These are phyloP conservation scores for Curvularia spicifera DNA, from an alignment of 2,329 filamentous ascomycete genomes.

Conservation along the genomic window DNA sequence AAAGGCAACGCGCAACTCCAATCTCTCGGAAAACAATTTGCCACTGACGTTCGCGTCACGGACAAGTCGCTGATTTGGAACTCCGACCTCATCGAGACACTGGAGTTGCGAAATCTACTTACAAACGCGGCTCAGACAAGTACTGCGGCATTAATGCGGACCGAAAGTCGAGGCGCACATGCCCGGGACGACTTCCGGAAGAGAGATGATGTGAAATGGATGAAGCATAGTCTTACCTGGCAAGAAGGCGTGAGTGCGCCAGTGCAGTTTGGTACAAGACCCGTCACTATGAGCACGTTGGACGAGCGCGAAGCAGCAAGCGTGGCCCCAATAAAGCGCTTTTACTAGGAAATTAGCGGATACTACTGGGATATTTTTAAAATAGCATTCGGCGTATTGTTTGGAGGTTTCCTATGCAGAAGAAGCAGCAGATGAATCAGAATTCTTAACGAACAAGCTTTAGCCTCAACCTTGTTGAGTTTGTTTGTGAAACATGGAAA, in stretches of 20 bases:
- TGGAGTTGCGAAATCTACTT: conserved; percentile 56
- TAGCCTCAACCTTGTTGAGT: too few species aligned
- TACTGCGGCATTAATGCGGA: conserved; percentile 52
- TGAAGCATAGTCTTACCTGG: conserved; percentile 59
- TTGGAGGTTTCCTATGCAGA: too few species aligned
- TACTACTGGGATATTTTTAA: too few species aligned
- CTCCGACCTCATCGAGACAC: conserved; percentile 56
- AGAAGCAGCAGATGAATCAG: too few species aligned
- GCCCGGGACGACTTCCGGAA: conserved; percentile 57
- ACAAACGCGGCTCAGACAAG: conserved; percentile 57
- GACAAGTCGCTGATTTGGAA: conserved; percentile 60
- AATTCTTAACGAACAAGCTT: too few species aligned
- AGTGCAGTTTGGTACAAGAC: conserved; percentile 53
- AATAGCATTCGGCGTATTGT: too few species aligned
- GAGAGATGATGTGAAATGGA: conserved; percentile 52
- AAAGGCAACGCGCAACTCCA: conserved; percentile 44
- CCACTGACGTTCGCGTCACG: conserved; percentile 45
- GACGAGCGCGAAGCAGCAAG: conserved; percentile 54
- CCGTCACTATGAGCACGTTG: conserved; percentile 53
- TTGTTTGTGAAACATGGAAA: too few species aligned
- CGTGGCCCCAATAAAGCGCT: conserved; percentile 46
- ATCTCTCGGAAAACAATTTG: conserved; percentile 49
- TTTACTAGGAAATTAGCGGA: neutral
- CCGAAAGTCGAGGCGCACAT: conserved; percentile 56
- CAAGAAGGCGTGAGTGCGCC: conserved; percentile 49